Conservation (phyloP, 139 green algal genomes). For the Helicosporidium sp. region DNA sequence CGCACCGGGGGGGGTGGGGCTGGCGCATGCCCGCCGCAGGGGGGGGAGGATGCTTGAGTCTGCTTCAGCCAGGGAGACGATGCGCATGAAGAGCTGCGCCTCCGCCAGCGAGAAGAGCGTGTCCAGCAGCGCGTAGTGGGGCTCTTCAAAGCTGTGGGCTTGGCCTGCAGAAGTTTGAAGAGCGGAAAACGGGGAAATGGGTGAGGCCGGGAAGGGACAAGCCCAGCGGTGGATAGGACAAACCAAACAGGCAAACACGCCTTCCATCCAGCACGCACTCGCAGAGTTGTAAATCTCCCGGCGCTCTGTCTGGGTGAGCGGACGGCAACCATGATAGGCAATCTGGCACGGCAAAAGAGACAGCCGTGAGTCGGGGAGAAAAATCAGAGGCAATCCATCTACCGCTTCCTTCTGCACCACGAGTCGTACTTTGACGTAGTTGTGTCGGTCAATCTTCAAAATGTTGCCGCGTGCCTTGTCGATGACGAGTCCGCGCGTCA, state of each 20-base stretch:
- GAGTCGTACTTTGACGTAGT: constrained; percentile 99
- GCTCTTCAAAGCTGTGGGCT: constrained; percentile 47
- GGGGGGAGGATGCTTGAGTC: constrained; percentile 17
- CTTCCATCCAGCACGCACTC: neutral
- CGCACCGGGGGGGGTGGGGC: constrained; percentile 22
- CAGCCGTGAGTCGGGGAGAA: too few species aligned
- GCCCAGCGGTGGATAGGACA: neutral
- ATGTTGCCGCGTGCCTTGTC: constrained; percentile 77
- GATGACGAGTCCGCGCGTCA: constrained; percentile 68
- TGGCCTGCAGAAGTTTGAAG: neutral
- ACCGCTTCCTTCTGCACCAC: too few species aligned
- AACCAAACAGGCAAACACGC: neutral
- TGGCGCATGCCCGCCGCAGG: constrained; percentile 21
- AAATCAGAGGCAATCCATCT: too few species aligned
- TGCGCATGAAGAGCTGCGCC: constrained; percentile 77
- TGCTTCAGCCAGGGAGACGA: constrained; percentile 49
- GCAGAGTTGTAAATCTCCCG: constrained; percentile 31
- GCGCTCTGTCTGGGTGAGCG: constrained; percentile 44
- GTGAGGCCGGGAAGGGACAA: neutral
- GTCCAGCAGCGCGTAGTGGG: constrained; percentile 71
- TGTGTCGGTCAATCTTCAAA: constrained; percentile 63
- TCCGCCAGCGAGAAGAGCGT: constrained; percentile 90
- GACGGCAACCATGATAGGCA: constrained; percentile 79
- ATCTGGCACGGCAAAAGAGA: too few species aligned
- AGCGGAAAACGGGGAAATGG: neutral